Percentiles rank a stretch among this genome's conserved stretches.
Evolutionary conservation across 768 basidiomycete genomes (phyloP).

Genomic region (Hypholoma fasciculare): DNA sequence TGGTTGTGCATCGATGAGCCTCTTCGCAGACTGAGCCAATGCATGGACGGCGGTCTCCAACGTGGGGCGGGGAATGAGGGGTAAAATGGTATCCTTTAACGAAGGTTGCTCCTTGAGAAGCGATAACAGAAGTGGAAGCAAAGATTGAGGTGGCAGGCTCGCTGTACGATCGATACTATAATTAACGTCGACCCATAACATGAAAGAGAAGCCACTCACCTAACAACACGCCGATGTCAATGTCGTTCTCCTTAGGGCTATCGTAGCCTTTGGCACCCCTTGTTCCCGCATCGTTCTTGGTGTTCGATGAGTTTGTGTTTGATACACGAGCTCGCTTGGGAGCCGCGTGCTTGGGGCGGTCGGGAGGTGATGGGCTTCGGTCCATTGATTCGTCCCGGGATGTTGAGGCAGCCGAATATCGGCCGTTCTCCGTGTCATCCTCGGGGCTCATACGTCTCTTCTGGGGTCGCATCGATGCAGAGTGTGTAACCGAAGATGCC

Average conservation of each 20-base stretch:
- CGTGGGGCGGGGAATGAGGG: slow-evolving; percentile 83
- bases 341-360: slow-evolving; percentile 67
- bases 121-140: slow-evolving; percentile 71
- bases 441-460: slow-evolving; percentile 72
- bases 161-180: slow-evolving; percentile 42
- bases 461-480: slow-evolving; percentile 40
- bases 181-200: slow-evolving; percentile 1
- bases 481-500: slow-evolving; percentile 49
- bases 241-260: slow-evolving; percentile 52
- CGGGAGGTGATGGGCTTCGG: slow-evolving; percentile 74
- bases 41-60: slow-evolving; percentile 73
- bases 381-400: slow-evolving; percentile 76
- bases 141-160: slow-evolving; percentile 74
- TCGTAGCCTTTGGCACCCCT: slow-evolving; percentile 50
- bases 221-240: slow-evolving; percentile 78
- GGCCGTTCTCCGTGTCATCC: slow-evolving; percentile 52
- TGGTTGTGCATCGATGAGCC: slow-evolving; percentile 80
- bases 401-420: slow-evolving; percentile 20
- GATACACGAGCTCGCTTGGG: slow-evolving; percentile 65
- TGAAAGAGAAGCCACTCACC: slow-evolving; percentile 45
- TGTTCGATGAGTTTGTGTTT: slow-evolving; percentile 27
- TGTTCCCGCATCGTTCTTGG: slow-evolving; percentile 39
- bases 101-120: slow-evolving; percentile 68
- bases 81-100: slow-evolving; percentile 69
- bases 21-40: slow-evolving; percentile 65